Base-by-base conservation (phyloP, 257 asterid genomes). In the Fraxinus quadrangulata region DNA sequence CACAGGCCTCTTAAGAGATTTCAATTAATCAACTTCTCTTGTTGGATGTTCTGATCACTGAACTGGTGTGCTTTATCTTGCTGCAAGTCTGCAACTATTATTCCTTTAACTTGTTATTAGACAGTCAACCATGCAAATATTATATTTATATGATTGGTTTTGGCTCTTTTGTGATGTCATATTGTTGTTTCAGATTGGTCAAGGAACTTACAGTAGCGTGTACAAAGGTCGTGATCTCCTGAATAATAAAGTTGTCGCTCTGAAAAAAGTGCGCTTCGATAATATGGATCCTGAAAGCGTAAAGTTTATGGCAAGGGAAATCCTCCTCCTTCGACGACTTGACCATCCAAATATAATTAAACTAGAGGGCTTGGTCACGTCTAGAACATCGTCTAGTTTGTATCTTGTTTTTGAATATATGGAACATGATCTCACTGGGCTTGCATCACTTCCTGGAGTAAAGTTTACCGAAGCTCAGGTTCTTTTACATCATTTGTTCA, bases 291-390 rank as follows among this genome's bases (percentile, higher is more conserved):
- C 90, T 51, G 99, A 94, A 75, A 94, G 99, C 68, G 94, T 94
- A 75, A 91, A 89, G 72, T 94, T 94, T 79, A 94, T 94, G 99
- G 99, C 97, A 21, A 89, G 99, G 92, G 99, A 94, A 85, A 94
- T 94, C 76, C 84, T 87, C 81, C 83, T 94, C 54, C 81, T 94
- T 84, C 88, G 99, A 34, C 90, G 85, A 85, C 97, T 94, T 80
- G 89, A 94, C 84, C 99, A 94, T 81, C 97, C 97, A 12, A 94
- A 94, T 82, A 72, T 94, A 56, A 89, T 94, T 33, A 92, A 94
- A 86, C 84, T 94, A 80, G 94, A 91, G 80, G 97, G 96, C 82
- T 82, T 94, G 89, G 87, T 94, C 39, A 81, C 97, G 37, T 94
- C 99, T 70, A 84, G 86, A 75, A 79, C 92, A 51, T 94, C 97